Evolutionary conservation across 345 rosid species (phyloP), one percentile per base, ranked within the genome.

Genomic region (Gossypium bickii): DNA sequence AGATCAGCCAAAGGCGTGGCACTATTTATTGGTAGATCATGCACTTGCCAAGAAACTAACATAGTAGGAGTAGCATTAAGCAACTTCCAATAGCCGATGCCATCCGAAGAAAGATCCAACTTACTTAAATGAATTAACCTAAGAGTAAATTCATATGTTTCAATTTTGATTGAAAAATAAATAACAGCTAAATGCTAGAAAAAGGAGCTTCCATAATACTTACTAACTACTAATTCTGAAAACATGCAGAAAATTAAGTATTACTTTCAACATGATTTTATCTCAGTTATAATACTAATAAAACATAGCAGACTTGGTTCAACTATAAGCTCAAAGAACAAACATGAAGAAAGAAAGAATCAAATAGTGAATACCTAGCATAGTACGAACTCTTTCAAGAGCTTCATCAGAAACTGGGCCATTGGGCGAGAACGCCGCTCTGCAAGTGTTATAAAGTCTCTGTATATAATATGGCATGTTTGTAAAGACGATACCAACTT

Each of bases 341-440:
- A 49, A 43, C 9, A 52, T 0, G 49, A 58, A 20, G 56, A 74
- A n/a, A 20, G 0, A 74, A n/a, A 9, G 45, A 59, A 75, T 44
- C 41, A 75, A 34, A 29, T 20, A 64, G 57, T 73, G 22, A 72
- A 76, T 85, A 96, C 99, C 99, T 85, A 95, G 77, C 71, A 86
- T 81, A 60, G 80, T 74, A 38, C 88, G 92, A 70, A 87, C 90
- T 69, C 67, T 91, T 76, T 90, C 92, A 18, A 95, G 81, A 77
- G 86, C 90, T 81, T 95, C 98, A 7, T 95, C 90, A 3, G 97
- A 82, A 20, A 84, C 79, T 0, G 94, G 97, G 44, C 98, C 96
- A 71, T 82, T 79, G 2, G 89, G 81, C 2, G 96, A 84, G 85
- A 90, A 90, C 0, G 97, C 85, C 9, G 89, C 84, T 74, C 56